Evolutionary conservation across 805 yeast genomes (phyloP).

Genomic region (Starmerella apicola): DNA sequence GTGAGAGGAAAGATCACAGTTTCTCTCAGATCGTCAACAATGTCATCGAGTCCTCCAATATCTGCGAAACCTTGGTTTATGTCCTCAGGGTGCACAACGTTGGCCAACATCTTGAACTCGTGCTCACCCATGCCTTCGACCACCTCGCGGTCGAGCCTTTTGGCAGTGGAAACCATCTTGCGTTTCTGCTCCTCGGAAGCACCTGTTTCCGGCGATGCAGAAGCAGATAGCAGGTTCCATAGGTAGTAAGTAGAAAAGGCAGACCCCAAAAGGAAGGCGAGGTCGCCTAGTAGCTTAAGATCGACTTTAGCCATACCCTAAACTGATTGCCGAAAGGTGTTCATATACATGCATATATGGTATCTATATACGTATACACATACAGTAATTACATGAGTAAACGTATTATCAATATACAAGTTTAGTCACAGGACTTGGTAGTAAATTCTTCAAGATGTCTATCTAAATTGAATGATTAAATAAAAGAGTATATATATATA

Average conservation of each 20-base stretch:
- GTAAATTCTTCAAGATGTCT: too few species aligned
- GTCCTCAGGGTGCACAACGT: constrained; percentile 75
- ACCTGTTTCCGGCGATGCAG: constrained; percentile 29
- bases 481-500: too few species aligned
- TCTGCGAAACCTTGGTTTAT: constrained; percentile 65
- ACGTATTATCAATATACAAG: too few species aligned
- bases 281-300: constrained; percentile 30
- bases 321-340: neutral
- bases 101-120: constrained; percentile 63
- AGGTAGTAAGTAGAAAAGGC: constrained; percentile 60
- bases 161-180: constrained; percentile 44
- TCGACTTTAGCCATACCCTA: constrained; percentile 11
- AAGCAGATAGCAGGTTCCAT: constrained; percentile 31
- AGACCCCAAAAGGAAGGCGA: constrained; percentile 46
- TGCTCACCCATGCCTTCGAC: constrained; percentile 50
- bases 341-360: too few species aligned
- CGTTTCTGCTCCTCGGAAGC: constrained; percentile 48
- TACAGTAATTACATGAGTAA: too few species aligned
- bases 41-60: constrained; percentile 77
- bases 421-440: too few species aligned
- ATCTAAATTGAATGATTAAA: too few species aligned
- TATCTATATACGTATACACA: too few species aligned
- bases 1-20: constrained; percentile 79
- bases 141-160: constrained; percentile 52
- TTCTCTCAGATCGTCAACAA: constrained; percentile 76